These are phyloP conservation scores for Paxillus involutus DNA, from an alignment of 768 basidiomycete species.

Conservation along the genomic window DNA sequence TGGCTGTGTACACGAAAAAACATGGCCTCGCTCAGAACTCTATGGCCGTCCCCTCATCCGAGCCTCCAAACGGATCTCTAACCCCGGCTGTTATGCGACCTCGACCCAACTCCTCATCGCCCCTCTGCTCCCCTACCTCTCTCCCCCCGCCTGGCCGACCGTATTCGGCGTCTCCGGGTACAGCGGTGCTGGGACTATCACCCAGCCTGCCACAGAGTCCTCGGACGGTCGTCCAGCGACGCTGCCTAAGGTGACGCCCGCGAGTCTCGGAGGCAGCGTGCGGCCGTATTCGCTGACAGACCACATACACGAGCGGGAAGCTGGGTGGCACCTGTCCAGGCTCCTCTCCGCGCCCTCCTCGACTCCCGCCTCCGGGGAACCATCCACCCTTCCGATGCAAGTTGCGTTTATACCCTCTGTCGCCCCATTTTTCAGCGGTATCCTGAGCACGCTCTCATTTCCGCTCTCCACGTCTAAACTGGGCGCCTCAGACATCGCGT, in stretches of 20 bases:
- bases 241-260: slow-evolving; percentile 78
- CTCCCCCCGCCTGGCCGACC: slow-evolving; percentile 61
- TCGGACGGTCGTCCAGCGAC: slow-evolving; percentile 68
- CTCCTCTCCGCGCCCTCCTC: slow-evolving; percentile 37
- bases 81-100: slow-evolving; percentile 97
- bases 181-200: slow-evolving; percentile 90
- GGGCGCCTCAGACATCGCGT: slow-evolving; percentile 68
- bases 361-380: background rate
- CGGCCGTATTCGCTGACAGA: slow-evolving; percentile 90
- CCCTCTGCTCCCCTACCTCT: slow-evolving; percentile 76
- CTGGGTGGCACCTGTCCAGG: slow-evolving; percentile 74
- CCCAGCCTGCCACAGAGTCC: slow-evolving; percentile 58
- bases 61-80: slow-evolving; percentile 82
- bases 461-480: slow-evolving; percentile 64
- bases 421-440: slow-evolving; percentile 95
- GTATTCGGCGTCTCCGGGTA: slow-evolving; percentile 94
- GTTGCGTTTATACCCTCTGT: slow-evolving; percentile 88
- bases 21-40: slow-evolving; percentile 59
- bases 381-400: slow-evolving; percentile 37
- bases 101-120: slow-evolving; percentile 90
- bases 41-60: slow-evolving; percentile 75
- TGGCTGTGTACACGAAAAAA: background rate
- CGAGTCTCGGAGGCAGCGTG: slow-evolving; percentile 72
- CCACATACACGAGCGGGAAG: slow-evolving; percentile 99
- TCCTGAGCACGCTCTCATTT: slow-evolving; percentile 82